A percentile compares a stretch with the other conserved stretches of the same genome.
These are phyloP conservation scores for Lasiodiplodia gonubiensis DNA, from an alignment of 2,329 filamentous ascomycete species.

Conservation along the genomic window DNA sequence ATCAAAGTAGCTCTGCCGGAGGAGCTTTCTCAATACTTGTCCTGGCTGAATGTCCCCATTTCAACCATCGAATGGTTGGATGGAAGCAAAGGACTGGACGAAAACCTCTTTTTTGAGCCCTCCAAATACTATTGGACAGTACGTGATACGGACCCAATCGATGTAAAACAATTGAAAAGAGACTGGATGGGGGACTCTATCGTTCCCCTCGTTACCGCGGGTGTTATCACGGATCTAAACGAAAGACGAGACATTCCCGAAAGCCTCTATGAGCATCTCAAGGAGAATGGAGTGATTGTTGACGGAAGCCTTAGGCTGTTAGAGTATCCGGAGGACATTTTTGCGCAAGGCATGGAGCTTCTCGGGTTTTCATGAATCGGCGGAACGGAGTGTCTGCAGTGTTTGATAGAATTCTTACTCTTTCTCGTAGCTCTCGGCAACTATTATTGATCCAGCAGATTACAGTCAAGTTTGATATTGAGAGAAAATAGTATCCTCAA, in stretches of 20 bases:
- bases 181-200: neutral
- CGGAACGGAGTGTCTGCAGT: too few relatives aligned
- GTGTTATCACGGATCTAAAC: neutral
- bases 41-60: neutral
- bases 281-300: neutral
- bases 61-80: neutral
- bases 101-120: too few relatives aligned
- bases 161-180: neutral
- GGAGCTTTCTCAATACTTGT: neutral
- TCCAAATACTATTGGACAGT: too few relatives aligned
- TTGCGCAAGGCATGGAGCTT: neutral
- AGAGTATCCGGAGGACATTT: neutral
- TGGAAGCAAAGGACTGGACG: too few relatives aligned
- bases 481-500: too few relatives aligned
- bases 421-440: too few relatives aligned
- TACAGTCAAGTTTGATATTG: too few relatives aligned
- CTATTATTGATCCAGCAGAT: too few relatives aligned
- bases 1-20: neutral
- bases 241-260: neutral
- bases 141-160: too few relatives aligned
- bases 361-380: too few relatives aligned
- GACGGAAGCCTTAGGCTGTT: neutral
- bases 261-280: neutral
- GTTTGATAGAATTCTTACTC: too few relatives aligned
- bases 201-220: neutral